Percentiles rank a stretch among this genome's conserved stretches.
Conservation (phyloP, 2,329 filamentous ascomycete species). For the Periconia digitata region DNA sequence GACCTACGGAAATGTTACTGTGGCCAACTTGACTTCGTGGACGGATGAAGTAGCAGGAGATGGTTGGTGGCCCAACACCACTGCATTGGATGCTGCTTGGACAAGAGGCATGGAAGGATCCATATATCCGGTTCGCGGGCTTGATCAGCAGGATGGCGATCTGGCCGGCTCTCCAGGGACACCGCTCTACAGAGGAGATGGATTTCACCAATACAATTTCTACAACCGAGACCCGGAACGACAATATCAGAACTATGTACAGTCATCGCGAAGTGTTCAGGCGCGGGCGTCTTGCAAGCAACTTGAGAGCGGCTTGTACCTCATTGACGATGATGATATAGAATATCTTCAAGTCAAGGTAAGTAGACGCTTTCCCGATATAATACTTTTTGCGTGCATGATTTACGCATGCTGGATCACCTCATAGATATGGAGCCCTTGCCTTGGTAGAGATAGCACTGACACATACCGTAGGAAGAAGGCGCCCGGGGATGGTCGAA, state of each 20-base stretch:
- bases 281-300: conserved; percentile 24
- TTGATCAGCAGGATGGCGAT: conserved; percentile 11
- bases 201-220: conserved; percentile 32
- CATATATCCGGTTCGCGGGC: conserved; percentile 21
- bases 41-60: conserved; percentile 6
- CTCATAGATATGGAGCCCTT: no score
- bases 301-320: conserved; percentile 11
- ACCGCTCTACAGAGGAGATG: conserved; percentile 26
- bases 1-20: conserved; percentile 25
- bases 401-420: no score
- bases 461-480: conserved; percentile 6
- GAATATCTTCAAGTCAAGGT: conserved; percentile 20
- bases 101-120: conserved; percentile 31
- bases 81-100: conserved; percentile 29
- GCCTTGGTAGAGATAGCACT: not conserved
- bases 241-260: conserved; percentile 29
- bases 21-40: conserved; percentile 31
- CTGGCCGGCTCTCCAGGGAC: conserved; percentile 24
- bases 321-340: conserved; percentile 1
- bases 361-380: no score
- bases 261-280: conserved; percentile 24
- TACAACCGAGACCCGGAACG: conserved; percentile 35
- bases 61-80: conserved; percentile 8
- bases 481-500: conserved; percentile 12
- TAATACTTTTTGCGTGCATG: no score